Evolutionary conservation across 495 filamentous ascomycete species (phyloP).

Genomic region (Penicillium lividum): DNA sequence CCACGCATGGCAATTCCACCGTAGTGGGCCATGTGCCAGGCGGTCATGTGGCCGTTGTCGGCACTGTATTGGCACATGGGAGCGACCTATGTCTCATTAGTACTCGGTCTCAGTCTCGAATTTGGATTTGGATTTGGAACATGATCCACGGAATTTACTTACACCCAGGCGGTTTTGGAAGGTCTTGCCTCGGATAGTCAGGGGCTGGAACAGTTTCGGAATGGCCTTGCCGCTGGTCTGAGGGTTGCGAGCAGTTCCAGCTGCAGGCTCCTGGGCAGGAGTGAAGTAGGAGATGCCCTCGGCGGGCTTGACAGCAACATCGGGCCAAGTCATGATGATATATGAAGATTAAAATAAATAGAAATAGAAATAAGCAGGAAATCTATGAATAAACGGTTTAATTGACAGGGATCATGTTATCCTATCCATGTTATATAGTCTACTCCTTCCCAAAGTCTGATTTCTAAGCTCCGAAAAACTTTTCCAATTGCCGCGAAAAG

Average conservation of each 20-base stretch:
- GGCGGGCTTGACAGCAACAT: constrained; percentile 45
- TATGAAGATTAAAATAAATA: neutral
- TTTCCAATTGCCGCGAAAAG: neutral
- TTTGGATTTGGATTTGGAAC: neutral
- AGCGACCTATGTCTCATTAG: constrained; percentile 37
- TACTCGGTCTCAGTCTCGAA: neutral
- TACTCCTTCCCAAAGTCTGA: constrained; percentile 3
- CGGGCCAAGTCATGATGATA: constrained; percentile 32
- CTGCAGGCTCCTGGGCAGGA: constrained; percentile 62
- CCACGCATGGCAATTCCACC: constrained; percentile 65
- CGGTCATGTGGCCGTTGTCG: constrained; percentile 60
- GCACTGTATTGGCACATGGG: constrained; percentile 73
- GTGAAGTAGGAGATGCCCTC: constrained; percentile 67
- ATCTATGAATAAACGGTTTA: neutral
- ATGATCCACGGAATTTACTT: constrained; percentile 19
- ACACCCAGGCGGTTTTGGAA: constrained; percentile 65
- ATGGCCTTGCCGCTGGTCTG: constrained; percentile 56
- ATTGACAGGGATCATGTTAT: neutral
- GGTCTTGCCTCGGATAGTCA: constrained; percentile 57
- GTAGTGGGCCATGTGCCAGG: constrained; percentile 63
- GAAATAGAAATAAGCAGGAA: neutral
- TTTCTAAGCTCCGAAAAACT: constrained; percentile 23
- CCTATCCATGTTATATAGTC: constrained; percentile 2
- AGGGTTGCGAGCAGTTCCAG: constrained; percentile 64
- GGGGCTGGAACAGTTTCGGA: constrained; percentile 70